Conservation (phyloP, 805 yeast genomes). For the Lipomyces sp. region DNA sequence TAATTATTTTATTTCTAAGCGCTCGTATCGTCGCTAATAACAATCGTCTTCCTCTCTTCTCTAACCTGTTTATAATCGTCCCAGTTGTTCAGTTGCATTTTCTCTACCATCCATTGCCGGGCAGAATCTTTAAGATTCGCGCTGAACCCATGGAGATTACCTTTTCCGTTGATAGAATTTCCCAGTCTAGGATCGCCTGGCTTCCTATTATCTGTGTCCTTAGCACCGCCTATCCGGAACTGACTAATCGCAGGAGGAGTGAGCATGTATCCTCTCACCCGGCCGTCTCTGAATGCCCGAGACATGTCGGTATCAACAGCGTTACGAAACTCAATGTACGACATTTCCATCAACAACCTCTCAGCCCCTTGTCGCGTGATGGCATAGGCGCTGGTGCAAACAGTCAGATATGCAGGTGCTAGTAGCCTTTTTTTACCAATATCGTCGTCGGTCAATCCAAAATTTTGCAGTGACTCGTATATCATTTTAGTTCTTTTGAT, state of each 20-base stretch:
- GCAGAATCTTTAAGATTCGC: background rate
- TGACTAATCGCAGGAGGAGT: slow-evolving; percentile 21
- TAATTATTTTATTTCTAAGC: too few species aligned
- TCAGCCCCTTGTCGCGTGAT: slow-evolving; percentile 30
- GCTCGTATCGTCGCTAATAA: too few species aligned
- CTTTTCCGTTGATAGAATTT: background rate
- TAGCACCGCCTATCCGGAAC: slow-evolving; percentile 23
- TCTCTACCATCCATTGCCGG: background rate
- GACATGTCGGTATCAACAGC: slow-evolving; percentile 8
- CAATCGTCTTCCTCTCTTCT: too few species aligned
- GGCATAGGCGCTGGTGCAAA: slow-evolving; percentile 29
- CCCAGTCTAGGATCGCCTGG: background rate
- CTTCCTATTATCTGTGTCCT: slow-evolving; percentile 23
- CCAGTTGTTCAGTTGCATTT: background rate
- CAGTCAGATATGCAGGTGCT: slow-evolving; percentile 21
- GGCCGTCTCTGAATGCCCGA: slow-evolving; percentile 4
- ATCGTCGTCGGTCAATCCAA: slow-evolving; percentile 14
- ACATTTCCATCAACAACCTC: slow-evolving; percentile 20
- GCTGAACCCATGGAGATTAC: background rate
- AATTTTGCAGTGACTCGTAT: background rate
- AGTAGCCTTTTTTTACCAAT: slow-evolving; percentile 19
- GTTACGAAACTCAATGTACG: slow-evolving; percentile 16
- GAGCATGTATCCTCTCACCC: slow-evolving; percentile 23
- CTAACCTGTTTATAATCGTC: too few species aligned
- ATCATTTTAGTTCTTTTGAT: background rate